Conservation (phyloP, 495 filamentous ascomycete species). For the Lasiosphaeria miniovina region DNA sequence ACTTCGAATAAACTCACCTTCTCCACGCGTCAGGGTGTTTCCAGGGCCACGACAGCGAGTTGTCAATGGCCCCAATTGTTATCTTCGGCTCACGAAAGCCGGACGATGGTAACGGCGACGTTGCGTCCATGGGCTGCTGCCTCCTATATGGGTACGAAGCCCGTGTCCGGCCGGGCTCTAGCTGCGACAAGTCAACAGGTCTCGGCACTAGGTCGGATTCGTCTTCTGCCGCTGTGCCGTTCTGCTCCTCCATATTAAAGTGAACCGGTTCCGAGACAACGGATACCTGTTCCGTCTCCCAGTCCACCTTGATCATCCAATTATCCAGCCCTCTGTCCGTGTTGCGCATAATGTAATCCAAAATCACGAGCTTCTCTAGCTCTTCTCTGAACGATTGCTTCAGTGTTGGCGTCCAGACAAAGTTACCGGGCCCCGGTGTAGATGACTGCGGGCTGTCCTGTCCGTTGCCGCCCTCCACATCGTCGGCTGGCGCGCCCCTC, state of each 20-base stretch:
- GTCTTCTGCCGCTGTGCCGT: constrained; percentile 24
- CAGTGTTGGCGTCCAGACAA: constrained; percentile 83
- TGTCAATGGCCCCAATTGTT: constrained; percentile 90
- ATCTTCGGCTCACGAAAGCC: constrained; percentile 59
- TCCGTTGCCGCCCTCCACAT: constrained; percentile 66
- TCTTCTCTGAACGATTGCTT: constrained; percentile 94
- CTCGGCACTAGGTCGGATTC: constrained; percentile 56
- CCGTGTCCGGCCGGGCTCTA: constrained; percentile 41
- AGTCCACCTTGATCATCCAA: constrained; percentile 98
- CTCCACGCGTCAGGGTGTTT: constrained; percentile 93
- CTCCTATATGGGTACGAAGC: constrained; percentile 66
- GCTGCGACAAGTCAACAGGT: constrained; percentile 53
- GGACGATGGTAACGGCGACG: constrained; percentile 53
- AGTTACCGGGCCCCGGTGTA: constrained; percentile 49
- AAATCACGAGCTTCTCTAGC: constrained; percentile 92
- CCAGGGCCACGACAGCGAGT: constrained; percentile 98
- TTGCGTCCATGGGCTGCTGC: constrained; percentile 81
- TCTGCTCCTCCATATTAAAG: constrained; percentile 51
- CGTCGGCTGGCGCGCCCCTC: constrained; percentile 56
- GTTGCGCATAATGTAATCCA: constrained; percentile 99
- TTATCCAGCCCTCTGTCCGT: constrained; percentile 97
- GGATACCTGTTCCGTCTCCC: constrained; percentile 73
- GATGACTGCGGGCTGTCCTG: constrained; percentile 39
- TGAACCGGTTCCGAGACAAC: constrained; percentile 81
- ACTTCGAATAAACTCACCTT: constrained; percentile 32